A percentile compares a stretch with the other conserved stretches of the same genome.
These are phyloP conservation scores for Ceratorhiza oryzae-sativae DNA, from an alignment of 1,284 basidiomycete genomes.

Conservation along the genomic window DNA sequence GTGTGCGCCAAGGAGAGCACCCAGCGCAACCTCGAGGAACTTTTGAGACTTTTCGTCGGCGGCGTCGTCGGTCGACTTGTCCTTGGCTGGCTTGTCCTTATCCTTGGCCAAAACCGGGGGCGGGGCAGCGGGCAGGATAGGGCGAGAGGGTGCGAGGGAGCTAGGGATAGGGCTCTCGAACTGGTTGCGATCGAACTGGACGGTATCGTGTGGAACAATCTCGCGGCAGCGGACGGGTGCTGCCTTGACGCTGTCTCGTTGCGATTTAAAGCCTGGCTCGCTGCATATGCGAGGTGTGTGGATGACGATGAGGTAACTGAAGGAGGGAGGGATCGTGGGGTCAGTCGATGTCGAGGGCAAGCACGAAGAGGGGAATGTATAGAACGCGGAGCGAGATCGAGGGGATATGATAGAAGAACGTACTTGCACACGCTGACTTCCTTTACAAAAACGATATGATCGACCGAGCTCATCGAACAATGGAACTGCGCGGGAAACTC, in stretches of 20 bases:
- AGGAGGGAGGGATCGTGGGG: background rate
- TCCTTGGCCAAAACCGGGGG: constrained; percentile 12
- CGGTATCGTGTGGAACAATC: constrained; percentile 56
- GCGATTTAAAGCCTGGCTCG: constrained; percentile 87
- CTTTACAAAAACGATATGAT: constrained; percentile 46
- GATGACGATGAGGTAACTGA: constrained; percentile 86
- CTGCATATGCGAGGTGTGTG: constrained; percentile 91
- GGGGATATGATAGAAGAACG: constrained; percentile 17
- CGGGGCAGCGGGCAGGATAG: constrained; percentile 42
- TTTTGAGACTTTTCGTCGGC: background rate
- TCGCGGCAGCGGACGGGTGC: constrained; percentile 76
- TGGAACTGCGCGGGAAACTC: constrained; percentile 70
- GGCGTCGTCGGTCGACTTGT: constrained; percentile 14
- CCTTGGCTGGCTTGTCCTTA: constrained; percentile 22
- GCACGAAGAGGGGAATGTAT: background rate
- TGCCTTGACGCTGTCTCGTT: constrained; percentile 68
- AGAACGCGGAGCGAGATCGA: background rate
- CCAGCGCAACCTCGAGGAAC: constrained; percentile 35
- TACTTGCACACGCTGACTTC: constrained; percentile 39
- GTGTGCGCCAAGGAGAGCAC: constrained; percentile 23
- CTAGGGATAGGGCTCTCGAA: constrained; percentile 59
- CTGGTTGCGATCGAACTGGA: constrained; percentile 55
- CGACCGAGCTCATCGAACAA: constrained; percentile 88
- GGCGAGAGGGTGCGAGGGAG: constrained; percentile 57
- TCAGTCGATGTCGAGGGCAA: constrained; percentile 14